Evolutionary conservation across 345 rosid genomes (phyloP).

Genomic region (Eucalyptus microcorys): DNA sequence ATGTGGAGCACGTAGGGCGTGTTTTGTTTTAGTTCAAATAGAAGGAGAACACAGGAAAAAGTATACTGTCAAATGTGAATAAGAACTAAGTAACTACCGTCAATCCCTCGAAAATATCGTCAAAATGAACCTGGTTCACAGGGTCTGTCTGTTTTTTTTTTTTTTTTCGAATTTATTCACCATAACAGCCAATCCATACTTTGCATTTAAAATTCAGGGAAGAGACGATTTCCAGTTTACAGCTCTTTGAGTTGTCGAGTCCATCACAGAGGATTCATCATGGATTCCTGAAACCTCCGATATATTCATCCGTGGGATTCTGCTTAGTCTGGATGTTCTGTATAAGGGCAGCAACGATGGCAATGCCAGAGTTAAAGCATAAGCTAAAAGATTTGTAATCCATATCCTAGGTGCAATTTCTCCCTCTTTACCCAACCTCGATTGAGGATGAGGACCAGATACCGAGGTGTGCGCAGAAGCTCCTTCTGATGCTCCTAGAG

Average conservation of each 20-base stretch:
- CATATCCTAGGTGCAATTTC: constrained; percentile 69
- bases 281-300: constrained; percentile 37
- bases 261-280: constrained; percentile 57
- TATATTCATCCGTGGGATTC: constrained; percentile 45
- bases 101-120: neutral
- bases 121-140: neutral
- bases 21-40: neutral
- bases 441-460: constrained; percentile 94
- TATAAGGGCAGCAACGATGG: constrained; percentile 86
- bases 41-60: neutral
- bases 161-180: neutral
- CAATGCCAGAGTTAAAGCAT: constrained; percentile 50
- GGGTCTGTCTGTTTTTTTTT: accelerated
- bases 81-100: accelerated
- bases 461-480: constrained; percentile 81
- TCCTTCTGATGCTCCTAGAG: constrained; percentile 83
- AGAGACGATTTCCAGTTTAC: constrained; percentile 88
- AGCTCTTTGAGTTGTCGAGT: constrained; percentile 65
- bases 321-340: constrained; percentile 60
- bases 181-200: neutral
- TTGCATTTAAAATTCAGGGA: constrained; percentile 27
- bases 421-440: constrained; percentile 76
- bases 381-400: constrained; percentile 42
- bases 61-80: accelerated
- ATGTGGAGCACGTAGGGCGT: neutral